Conservation (phyloP, 805 yeast species). For the Saccharomycopsis lassenensis region DNA sequence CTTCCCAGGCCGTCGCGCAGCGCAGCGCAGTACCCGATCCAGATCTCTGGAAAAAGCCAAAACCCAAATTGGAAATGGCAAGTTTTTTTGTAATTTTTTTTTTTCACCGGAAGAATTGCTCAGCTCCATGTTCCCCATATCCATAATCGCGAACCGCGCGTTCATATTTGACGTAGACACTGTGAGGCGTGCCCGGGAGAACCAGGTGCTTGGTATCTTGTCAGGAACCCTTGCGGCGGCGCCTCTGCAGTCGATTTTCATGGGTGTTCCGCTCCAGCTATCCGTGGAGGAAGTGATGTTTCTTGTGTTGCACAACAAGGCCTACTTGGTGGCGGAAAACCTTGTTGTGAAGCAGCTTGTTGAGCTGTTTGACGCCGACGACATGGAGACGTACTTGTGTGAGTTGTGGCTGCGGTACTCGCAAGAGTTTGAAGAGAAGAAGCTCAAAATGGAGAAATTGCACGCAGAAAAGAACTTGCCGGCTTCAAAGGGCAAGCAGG, state of each 20-base stretch:
- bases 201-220: slow-evolving; percentile 65
- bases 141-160: slow-evolving; percentile 20
- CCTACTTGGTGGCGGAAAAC: slow-evolving; percentile 32
- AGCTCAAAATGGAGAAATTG: slow-evolving; percentile 6
- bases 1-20: no score
- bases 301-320: slow-evolving; percentile 37
- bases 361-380: slow-evolving; percentile 13
- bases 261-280: slow-evolving; percentile 73
- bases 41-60: not conserved
- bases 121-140: slow-evolving; percentile 6
- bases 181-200: slow-evolving; percentile 40
- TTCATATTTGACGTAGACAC: slow-evolving; percentile 49
- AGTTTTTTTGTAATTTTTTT: not conserved
- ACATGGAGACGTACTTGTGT: slow-evolving; percentile 10
- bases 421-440: slow-evolving; percentile 16
- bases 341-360: slow-evolving; percentile 22
- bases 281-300: slow-evolving; percentile 65
- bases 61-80: no score
- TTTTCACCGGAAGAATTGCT: not conserved
- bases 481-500: not conserved
- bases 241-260: slow-evolving; percentile 88
- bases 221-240: slow-evolving; percentile 77
- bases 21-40: no score
- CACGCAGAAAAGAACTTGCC: not conserved
- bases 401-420: slow-evolving; percentile 14